Evolutionary conservation across 257 asterid genomes (phyloP), one percentile per base, ranked within the genome.

Genomic region (Ligustrum vulgare): DNA sequence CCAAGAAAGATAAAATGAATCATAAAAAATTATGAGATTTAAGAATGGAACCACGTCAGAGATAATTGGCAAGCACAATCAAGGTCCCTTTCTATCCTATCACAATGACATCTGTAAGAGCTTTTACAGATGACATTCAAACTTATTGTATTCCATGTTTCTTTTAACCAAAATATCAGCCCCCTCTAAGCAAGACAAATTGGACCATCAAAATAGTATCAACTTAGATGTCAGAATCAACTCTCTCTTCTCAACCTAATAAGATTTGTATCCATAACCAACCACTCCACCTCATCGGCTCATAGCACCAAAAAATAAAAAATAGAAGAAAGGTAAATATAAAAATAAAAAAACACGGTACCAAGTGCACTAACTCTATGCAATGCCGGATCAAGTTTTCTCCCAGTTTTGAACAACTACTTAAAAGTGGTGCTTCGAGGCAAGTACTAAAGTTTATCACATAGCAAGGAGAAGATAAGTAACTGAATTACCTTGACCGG

Each of bases 401-500:
- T 16, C 11, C 49, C 23, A 15, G n/a, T 18, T 7, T 51, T 45
- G 62, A 51, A 18, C 2, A 6, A 51, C 23, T 6, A 51, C 62
- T 2, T 4, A 47, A 51, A 6, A 18, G 23, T 51, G 10, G 10
- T n/a, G 62, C 6, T 1, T 51, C n/a, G 25, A 51, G 25, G 62
- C 62, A 51, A 51, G 62, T 23, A 20, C 66, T 23, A 3, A 60
- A 25, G 31, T 60, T 9, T 60, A 23, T 60, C 67, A 60, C 15
- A 23, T 60, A 8, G 35, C 18, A 9, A 3, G 67, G 35, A 10
- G 67, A 60, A 25, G 6, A 60, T 23, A 60, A 60, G 34, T 60
- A 60, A 75, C 37, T 18, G 39, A 77, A 85, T 76, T 78, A 95
- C 99, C 98, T 95, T 95, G 43, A 95, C 99, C 0, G 99, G 99